Evolutionary conservation across 164 flowering plant genomes (phyloP).

Genomic region (Magnolia kwangsiensis): DNA sequence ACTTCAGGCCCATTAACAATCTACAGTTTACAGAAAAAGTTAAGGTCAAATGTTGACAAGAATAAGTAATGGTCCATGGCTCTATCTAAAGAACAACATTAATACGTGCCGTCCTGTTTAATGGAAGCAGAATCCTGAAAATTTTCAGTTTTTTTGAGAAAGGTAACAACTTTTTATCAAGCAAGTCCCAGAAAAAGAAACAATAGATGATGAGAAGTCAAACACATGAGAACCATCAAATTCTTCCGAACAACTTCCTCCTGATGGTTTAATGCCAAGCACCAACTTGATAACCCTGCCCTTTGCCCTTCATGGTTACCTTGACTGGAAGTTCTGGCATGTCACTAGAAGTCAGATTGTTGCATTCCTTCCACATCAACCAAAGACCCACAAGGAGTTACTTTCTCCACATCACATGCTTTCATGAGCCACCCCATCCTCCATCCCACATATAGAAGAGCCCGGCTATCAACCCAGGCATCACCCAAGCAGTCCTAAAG

Average conservation of each 20-base stretch:
- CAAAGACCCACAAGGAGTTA: too few relatives aligned
- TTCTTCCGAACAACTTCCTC: not conserved
- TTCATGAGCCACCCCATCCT: too few relatives aligned
- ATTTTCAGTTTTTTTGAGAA: not conserved
- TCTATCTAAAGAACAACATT: not conserved
- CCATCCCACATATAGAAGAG: too few relatives aligned
- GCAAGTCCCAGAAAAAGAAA: not conserved
- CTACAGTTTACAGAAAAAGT: slow-evolving; percentile 22
- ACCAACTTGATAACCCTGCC: too few relatives aligned
- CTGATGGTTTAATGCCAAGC: not conserved
- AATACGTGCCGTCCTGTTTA: not conserved
- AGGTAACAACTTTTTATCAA: not conserved
- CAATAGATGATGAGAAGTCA: not conserved
- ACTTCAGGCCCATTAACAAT: slow-evolving; percentile 82
- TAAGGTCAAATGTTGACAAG: not conserved
- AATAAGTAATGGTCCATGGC: not conserved
- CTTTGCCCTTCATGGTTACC: too few relatives aligned
- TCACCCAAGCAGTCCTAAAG: too few relatives aligned
- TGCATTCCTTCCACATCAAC: too few relatives aligned
- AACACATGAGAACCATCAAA: not conserved
- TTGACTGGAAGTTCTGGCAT: too few relatives aligned
- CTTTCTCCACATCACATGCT: too few relatives aligned
- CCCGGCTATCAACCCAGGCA: too few relatives aligned
- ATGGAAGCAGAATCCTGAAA: not conserved
- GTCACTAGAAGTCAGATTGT: too few relatives aligned